phyloP scores from a whole-genome alignment of 441 rosid species.

The Euphorbia celastroides region DNA sequence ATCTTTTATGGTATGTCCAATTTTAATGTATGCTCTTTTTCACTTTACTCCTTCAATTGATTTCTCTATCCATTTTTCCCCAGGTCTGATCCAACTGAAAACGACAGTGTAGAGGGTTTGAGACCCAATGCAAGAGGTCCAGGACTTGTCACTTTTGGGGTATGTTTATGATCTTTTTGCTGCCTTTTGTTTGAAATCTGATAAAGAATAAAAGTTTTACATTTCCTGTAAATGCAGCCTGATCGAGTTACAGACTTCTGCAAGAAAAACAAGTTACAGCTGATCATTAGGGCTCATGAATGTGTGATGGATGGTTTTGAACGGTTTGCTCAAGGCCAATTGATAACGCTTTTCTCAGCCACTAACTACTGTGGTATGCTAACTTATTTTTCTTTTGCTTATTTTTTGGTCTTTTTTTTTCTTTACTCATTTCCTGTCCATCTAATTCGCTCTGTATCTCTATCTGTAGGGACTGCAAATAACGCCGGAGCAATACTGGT shows the following conservation, averaged over 20 bases:
- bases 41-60: conserved; percentile 7
- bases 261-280: conserved; percentile 88
- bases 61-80: conserved; percentile 9
- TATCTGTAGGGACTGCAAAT: conserved; percentile 98
- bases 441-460: conserved; percentile 19
- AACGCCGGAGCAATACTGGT: conserved; percentile 99
- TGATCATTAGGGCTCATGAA: conserved; percentile 94
- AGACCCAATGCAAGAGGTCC: conserved; percentile 99
- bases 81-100: conserved; percentile 99
- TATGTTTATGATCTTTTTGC: conserved; percentile 28
- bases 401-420: no score
- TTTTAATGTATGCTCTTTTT: conserved; percentile 12
- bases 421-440: not conserved
- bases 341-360: conserved; percentile 94
- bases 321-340: conserved; percentile 97
- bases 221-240: conserved; percentile 48
- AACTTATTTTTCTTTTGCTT: not conserved
- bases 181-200: not conserved
- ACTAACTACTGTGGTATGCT: conserved; percentile 93
- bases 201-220: not conserved
- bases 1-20: conserved; percentile 66
- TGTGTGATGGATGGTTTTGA: conserved; percentile 99
- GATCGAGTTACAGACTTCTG: conserved; percentile 95
- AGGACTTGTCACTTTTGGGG: conserved; percentile 99
- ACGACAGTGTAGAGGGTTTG: conserved; percentile 92